Evolutionary conservation across 2,329 filamentous ascomycete genomes (phyloP), one percentile per base, ranked within the genome.

Genomic region (Xylariaceae sp.): DNA sequence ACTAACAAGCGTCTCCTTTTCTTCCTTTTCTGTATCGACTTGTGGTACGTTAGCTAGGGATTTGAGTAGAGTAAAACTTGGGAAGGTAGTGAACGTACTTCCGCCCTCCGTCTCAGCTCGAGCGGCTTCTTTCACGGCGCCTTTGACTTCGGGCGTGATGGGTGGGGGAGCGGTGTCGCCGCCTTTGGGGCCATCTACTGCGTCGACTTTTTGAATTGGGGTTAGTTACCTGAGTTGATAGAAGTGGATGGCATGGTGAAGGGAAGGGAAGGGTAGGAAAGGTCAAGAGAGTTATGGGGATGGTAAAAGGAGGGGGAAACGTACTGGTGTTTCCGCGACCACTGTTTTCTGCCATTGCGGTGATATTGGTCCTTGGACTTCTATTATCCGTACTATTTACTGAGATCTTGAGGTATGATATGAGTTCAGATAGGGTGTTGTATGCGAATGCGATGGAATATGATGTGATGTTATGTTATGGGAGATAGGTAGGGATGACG

Each of bases 281-380:
- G 17, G 17, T 17, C 2, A 17, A 18, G 17, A 18, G 17, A 18
- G 1, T 1, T 18, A 18, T 11, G 13, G 10, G 34, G 35, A 5
- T 18, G 11, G 10, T 55, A 30, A 37, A 34, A 50, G n/a, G 53
- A 44, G 55, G 51, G 37, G 58, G 47, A 17, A 17, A 64, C 75
- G 66, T 70, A 80, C 77, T 76, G 54, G 74, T 74, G 60, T 78
- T 80, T 67, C 77, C 77, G 70, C 76, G 75, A 58, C 75, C 79
- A 68, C 79, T 79, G 73, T 85, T 83, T 64, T 80, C 81, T 69
- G 83, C 82, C 83, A 86, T 42, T 42, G 23, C 4, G 23, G 23
- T 4, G 23, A 5, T 30, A 18, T 30, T 5, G 23, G 23, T 30
- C 23, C 5, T 18, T 18, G 17, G 2, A 18, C 17, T 30, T 30